These are phyloP conservation scores for Somion occarium DNA, from an alignment of 1,284 basidiomycete genomes.

Conservation along the genomic window DNA sequence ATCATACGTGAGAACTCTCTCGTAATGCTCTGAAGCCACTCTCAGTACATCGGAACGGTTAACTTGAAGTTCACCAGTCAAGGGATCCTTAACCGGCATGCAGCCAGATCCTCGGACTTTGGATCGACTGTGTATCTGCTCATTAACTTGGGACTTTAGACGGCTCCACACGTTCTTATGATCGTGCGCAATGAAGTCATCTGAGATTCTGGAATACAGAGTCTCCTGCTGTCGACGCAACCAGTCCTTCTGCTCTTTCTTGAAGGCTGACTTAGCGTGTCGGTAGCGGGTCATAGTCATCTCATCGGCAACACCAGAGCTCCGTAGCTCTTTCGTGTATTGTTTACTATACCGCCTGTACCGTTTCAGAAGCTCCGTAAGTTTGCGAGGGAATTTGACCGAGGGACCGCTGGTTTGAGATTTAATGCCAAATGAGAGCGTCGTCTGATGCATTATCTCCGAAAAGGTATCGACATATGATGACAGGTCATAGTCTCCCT, in stretches of 20 bases:
- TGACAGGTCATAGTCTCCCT: too few species aligned
- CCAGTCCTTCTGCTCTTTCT: neutral
- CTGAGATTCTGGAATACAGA: neutral
- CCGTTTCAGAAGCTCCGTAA: neutral
- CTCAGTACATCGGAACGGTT: neutral
- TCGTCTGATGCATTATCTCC: neutral
- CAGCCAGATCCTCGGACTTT: neutral
- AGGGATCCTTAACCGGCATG: neutral
- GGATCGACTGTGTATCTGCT: neutral
- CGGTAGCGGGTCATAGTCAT: neutral
- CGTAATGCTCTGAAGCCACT: neutral
- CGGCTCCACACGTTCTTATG: neutral
- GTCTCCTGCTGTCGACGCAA: neutral
- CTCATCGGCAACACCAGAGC: neutral
- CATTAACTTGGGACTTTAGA: neutral
- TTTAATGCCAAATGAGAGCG: neutral
- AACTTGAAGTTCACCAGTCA: neutral
- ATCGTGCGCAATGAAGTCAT: neutral
- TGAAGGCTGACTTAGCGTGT: neutral
- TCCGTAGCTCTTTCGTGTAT: neutral
- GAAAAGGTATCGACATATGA: neutral
- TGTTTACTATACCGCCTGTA: neutral
- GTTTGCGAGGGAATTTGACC: neutral
- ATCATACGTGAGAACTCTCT: neutral
- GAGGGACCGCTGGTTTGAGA: neutral